Conservation (phyloP, 345 rosid genomes). For the Euphorbia peplus region DNA sequence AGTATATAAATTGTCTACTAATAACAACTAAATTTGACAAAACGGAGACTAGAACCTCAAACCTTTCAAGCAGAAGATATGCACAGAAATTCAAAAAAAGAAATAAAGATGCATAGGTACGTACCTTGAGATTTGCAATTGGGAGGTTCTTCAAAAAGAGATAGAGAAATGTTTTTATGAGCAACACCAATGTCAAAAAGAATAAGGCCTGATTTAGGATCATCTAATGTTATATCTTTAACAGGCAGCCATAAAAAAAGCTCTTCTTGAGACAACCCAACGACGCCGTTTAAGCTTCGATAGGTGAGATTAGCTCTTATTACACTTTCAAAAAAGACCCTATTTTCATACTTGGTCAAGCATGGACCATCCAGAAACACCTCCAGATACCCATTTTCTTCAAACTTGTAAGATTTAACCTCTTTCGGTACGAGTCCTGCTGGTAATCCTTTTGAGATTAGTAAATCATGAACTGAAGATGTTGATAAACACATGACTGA, state of each 20-base stretch:
- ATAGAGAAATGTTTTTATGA: constrained; percentile 65
- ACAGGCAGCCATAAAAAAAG: constrained; percentile 89
- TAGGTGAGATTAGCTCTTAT: constrained; percentile 80
- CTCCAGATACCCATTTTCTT: constrained; percentile 60
- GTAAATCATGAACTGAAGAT: constrained; percentile 67
- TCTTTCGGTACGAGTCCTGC: constrained; percentile 77
- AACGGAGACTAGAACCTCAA: no score
- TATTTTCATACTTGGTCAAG: constrained; percentile 60
- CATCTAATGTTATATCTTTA: constrained; percentile 69
- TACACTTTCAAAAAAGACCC: constrained; percentile 59
- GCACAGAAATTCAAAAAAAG: no score
- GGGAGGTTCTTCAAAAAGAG: constrained; percentile 90
- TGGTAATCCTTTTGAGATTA: constrained; percentile 72
- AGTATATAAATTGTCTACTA: no score
- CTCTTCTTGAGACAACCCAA: constrained; percentile 73
- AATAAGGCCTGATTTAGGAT: constrained; percentile 80
- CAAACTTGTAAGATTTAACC: constrained; percentile 61
- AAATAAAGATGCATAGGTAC: no score
- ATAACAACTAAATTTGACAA: no score
- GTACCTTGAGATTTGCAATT: constrained; percentile 61
- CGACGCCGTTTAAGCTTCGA: constrained; percentile 66
- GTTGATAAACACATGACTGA: neutral
- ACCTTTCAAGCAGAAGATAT: no score
- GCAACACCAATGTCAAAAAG: constrained; percentile 89
- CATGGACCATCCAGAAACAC: constrained; percentile 77